Percentiles rank a stretch among this genome's conserved stretches.
Conservation (phyloP, 257 asterid species). For the Solanum medicagineum region DNA sequence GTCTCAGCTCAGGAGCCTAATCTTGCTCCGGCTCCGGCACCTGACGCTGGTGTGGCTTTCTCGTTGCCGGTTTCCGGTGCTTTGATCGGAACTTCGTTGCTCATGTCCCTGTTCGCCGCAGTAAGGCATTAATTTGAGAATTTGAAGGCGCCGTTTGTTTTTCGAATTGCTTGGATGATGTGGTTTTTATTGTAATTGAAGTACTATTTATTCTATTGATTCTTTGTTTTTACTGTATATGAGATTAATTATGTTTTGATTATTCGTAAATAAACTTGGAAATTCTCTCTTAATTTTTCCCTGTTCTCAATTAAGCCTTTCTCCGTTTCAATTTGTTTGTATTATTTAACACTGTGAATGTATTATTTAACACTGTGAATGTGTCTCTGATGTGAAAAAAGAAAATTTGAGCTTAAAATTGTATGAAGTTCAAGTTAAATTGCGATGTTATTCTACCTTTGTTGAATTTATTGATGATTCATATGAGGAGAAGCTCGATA, state of each 20-base stretch:
- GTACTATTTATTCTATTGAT: not conserved
- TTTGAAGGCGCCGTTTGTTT: not conserved
- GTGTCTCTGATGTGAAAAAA: too few relatives aligned
- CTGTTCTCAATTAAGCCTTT: too few relatives aligned
- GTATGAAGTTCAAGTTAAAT: too few relatives aligned
- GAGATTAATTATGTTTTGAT: not conserved
- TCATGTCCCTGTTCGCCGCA: not conserved
- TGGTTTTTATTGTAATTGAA: not conserved
- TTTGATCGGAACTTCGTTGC: not conserved
- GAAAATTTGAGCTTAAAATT: too few relatives aligned
- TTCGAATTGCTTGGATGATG: not conserved
- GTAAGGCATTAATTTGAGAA: not conserved
- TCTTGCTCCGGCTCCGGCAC: constrained; percentile 6
- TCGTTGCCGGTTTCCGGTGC: not conserved
- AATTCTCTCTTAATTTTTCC: too few relatives aligned
- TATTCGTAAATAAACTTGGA: not conserved
- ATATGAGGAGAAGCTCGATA: not conserved
- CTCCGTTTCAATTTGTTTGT: too few relatives aligned
- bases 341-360: too few relatives aligned
- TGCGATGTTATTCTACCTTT: not conserved
- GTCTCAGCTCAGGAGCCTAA: constrained; percentile 27
- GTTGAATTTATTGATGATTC: not conserved
- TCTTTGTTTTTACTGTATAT: not conserved
- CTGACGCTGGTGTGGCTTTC: not conserved
- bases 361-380: too few relatives aligned